Evolutionary conservation across 176 grass and related monocot genomes (phyloP).

Genomic region (Miscanthus lutarioriparius): DNA sequence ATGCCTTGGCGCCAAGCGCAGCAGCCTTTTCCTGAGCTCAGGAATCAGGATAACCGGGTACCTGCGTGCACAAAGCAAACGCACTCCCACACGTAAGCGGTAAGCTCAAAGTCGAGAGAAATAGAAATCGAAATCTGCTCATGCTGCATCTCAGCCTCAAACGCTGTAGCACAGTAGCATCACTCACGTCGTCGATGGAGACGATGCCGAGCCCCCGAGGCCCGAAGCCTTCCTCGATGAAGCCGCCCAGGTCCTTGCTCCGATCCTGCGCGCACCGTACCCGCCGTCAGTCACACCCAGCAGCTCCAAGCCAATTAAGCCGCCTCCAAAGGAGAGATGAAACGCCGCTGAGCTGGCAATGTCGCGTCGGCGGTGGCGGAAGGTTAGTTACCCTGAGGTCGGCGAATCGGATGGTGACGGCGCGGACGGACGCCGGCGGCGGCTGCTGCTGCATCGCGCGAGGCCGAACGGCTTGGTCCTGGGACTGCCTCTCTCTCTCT

Average conservation of each 20-base stretch:
- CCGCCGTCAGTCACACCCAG: neutral
- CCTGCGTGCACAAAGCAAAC: conserved; percentile 33
- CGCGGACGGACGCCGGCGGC: conserved; percentile 32
- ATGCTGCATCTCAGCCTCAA: too few relatives aligned
- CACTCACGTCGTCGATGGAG: conserved; percentile 72
- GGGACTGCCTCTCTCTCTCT: too few relatives aligned
- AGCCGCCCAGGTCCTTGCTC: conserved; percentile 54
- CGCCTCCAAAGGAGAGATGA: too few relatives aligned
- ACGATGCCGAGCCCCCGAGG: conserved; percentile 80
- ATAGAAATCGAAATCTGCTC: neutral
- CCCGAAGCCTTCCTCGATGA: conserved; percentile 88
- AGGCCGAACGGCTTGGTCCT: too few relatives aligned
- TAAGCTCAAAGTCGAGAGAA: too few relatives aligned
- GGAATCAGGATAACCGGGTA: conserved; percentile 62
- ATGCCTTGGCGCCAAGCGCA: conserved; percentile 70
- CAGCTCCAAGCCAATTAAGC: too few relatives aligned
- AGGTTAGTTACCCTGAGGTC: conserved; percentile 22
- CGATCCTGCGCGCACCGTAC: conserved; percentile 51
- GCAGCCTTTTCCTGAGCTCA: conserved; percentile 58
- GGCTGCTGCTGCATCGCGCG: conserved; percentile 16
- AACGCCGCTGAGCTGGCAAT: too few relatives aligned
- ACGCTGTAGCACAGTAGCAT: too few relatives aligned
- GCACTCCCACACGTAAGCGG: too few relatives aligned
- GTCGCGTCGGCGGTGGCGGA: too few relatives aligned
- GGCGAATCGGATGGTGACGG: conserved; percentile 70